Evolutionary conservation across 2,329 filamentous ascomycete species (phyloP), one percentile per base, ranked within the genome.

Genomic region (Trichoderma sp.): DNA sequence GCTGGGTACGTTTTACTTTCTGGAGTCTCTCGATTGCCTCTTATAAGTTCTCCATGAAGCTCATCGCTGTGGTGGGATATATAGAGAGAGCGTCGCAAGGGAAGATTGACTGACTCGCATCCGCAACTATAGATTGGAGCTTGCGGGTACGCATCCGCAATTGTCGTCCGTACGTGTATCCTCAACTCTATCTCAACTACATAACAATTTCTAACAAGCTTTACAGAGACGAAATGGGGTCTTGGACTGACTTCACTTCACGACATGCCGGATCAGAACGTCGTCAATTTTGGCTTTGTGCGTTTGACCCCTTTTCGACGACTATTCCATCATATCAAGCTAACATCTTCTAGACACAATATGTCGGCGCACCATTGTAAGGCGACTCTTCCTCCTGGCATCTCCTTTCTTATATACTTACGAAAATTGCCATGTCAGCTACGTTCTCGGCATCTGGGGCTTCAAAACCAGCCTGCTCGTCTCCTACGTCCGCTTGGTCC

Each of bases 381-480:
- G 78, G 68, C 26, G n/a, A 21, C 18, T n/a, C 21, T 14, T 30
- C 18, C 7, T n/a, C 18, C 28, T 34, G 0, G 28, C 28, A n/a
- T 14, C 10, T 5, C 13, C 4, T 13, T 14, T 7, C 11, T 14
- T 28, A 24, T 64, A 21, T 43, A 4, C 63, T 66, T 54, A 66
- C 26, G 7, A 16, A 8, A 37, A 11, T 11, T 70, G 13, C 65
- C 32, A 61, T 5, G 70, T 52, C 30, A 82, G 80, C 30, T 83
- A 83, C 65, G 78, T 82, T 24, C 70, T 75, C 13, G 79, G 78
- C 43, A 82, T 85, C 28, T 76, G 83, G 3, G 80, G 79, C 1
- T 85, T 85, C 74, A 85, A 85, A 67, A 74, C 84, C 24, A 78
- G 82, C 37, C 73, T 85, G 2, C 73, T 85, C 4, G 75, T 82